Conservation (phyloP, 2,329 filamentous ascomycete genomes). For the Fusarium setosum region DNA sequence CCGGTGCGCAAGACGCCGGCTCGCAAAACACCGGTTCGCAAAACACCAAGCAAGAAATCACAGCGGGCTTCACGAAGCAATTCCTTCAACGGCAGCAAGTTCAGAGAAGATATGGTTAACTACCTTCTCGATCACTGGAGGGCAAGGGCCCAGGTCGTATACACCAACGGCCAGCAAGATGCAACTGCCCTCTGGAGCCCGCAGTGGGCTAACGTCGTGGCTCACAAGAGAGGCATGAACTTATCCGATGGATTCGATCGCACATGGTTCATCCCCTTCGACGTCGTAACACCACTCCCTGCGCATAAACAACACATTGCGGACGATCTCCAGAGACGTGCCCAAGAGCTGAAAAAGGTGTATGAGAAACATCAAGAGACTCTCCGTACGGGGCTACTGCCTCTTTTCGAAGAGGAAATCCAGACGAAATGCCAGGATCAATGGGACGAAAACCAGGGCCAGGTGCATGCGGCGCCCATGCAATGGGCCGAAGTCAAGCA, state of each 20-base stretch:
- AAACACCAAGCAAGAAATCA: not conserved
- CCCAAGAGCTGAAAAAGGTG: constrained; percentile 3
- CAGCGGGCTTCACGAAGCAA: not conserved
- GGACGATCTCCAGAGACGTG: constrained; percentile 15
- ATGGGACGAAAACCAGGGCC: constrained; percentile 27
- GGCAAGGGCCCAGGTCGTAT: constrained; percentile 31
- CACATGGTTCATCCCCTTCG: constrained; percentile 38
- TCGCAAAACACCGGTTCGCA: not conserved
- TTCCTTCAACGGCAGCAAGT: constrained; percentile 9
- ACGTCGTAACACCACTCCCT: constrained; percentile 19
- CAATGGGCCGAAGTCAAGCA: constrained; percentile 24
- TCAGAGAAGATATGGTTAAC: constrained; percentile 33
- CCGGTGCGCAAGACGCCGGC: not conserved
- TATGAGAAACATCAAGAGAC: not conserved
- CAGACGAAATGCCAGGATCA: constrained; percentile 20
- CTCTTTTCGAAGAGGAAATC: constrained; percentile 27
- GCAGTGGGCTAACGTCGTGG: constrained; percentile 11
- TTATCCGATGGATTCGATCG: constrained; percentile 40
- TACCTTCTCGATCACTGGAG: constrained; percentile 33
- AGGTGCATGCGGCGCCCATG: constrained; percentile 1
- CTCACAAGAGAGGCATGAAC: constrained; percentile 13
- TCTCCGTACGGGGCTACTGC: not conserved
- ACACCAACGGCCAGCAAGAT: constrained; percentile 28
- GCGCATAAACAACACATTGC: constrained; percentile 9
- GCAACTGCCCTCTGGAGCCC: constrained; percentile 35